Conservation (phyloP, 768 basidiomycete genomes). For the Pleurotus giganteus region DNA sequence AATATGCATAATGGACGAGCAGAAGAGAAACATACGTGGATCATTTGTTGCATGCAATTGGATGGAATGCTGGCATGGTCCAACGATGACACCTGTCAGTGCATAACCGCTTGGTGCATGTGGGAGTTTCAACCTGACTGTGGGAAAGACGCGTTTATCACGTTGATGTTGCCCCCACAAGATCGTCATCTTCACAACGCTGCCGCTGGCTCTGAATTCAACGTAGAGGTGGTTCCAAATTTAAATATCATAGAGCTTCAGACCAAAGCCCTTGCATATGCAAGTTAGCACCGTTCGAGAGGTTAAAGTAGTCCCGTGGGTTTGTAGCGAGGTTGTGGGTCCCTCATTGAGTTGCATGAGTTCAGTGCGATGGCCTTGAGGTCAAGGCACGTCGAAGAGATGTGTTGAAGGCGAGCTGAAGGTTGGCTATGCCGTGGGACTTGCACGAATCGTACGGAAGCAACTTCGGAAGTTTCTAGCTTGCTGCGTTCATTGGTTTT, state of each 20-base stretch:
- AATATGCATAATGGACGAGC: neutral
- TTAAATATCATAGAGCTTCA: neutral
- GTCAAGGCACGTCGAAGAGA: no score
- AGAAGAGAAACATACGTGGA: neutral
- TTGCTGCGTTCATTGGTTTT: no score
- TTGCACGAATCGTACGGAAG: neutral
- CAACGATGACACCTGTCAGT: conserved; percentile 8
- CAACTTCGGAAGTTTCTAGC: no score
- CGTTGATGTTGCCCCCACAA: neutral
- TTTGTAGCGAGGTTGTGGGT: neutral
- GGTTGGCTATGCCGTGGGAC: neutral
- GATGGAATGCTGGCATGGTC: conserved; percentile 8
- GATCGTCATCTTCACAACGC: neutral
- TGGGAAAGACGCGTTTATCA: conserved; percentile 2
- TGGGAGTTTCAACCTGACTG: conserved; percentile 4
- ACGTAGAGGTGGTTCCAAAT: neutral
- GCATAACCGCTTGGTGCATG: neutral
- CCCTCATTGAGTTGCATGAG: neutral
- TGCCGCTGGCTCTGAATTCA: neutral
- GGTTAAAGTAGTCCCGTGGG: neutral
- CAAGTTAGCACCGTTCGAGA: neutral
- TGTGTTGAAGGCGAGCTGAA: neutral
- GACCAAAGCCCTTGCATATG: neutral
- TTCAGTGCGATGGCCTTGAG: neutral
- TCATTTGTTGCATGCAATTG: conserved; percentile 4